Conservation (phyloP, 2,329 filamentous ascomycete species). For the Geosmithia putterillii region DNA sequence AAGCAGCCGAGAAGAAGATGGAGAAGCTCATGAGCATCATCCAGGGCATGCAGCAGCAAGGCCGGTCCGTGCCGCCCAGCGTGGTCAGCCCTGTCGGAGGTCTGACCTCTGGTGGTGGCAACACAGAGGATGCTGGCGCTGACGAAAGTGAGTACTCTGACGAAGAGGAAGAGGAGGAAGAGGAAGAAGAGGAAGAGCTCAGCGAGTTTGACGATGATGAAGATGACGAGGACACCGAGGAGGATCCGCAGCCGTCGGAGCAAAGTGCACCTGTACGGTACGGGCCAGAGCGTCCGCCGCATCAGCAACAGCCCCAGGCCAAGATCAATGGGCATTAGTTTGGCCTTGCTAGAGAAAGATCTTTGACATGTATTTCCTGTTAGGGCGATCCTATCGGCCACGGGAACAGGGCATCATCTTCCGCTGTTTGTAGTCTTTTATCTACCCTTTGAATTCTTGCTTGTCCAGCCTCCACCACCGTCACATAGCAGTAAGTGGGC, state of each 20-base stretch:
- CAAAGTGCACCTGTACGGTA: constrained; percentile 26
- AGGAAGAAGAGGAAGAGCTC: constrained; percentile 35
- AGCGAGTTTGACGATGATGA: constrained; percentile 50
- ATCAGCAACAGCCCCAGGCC: constrained; percentile 16
- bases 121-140: too few species aligned
- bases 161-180: constrained; percentile 49
- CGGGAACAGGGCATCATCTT: too few species aligned
- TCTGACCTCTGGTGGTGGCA: constrained; percentile 31
- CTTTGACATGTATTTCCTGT: too few species aligned
- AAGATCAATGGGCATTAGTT: constrained; percentile 29
- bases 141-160: constrained; percentile 51
- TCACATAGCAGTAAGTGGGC: too few species aligned
- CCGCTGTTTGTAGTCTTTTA: background rate
- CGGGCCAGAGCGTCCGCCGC: constrained; percentile 35
- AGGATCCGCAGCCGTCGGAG: constrained; percentile 27
- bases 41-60: constrained; percentile 91
- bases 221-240: constrained; percentile 32
- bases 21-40: constrained; percentile 90
- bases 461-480: too few species aligned
- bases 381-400: too few species aligned
- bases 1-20: constrained; percentile 54
- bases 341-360: too few species aligned
- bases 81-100: constrained; percentile 47
- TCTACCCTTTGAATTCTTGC: background rate
- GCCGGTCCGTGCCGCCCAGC: constrained; percentile 61